Conservation (phyloP, 106 monocot genomes). For the Dioscorea alata region DNA sequence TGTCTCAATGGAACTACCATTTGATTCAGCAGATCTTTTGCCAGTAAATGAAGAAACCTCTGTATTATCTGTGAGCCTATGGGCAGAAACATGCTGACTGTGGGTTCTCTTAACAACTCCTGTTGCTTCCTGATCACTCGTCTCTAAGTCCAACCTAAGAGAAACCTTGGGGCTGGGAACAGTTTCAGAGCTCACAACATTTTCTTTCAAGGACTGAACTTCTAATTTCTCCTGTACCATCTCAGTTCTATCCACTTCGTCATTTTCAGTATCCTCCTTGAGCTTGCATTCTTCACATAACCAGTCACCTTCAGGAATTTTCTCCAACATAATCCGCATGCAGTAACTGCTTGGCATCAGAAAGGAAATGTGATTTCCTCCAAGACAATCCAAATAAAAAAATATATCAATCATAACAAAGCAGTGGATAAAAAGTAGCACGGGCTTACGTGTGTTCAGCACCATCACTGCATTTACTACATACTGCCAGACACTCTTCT, state of each 20-base stretch:
- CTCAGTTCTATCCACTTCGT: slow-evolving; percentile 28
- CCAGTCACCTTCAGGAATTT: slow-evolving; percentile 93
- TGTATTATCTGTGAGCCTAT: slow-evolving; percentile 12
- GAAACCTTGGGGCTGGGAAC: slow-evolving; percentile 13
- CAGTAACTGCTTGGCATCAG: slow-evolving; percentile 69
- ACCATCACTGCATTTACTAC: slow-evolving; percentile 88
- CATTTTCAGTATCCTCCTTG: slow-evolving; percentile 41
- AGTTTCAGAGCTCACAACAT: slow-evolving; percentile 19
- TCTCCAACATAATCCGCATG: slow-evolving; percentile 66
- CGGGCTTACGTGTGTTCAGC: slow-evolving; percentile 88
- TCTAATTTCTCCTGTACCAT: slow-evolving; percentile 13
- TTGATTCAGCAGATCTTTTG: slow-evolving; percentile 16
- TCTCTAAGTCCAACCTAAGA: slow-evolving; percentile 16
- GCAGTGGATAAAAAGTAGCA: slow-evolving; percentile 7
- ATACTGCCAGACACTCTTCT: slow-evolving; percentile 78
- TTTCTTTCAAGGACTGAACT: slow-evolving; percentile 15
- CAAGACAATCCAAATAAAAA: not conserved
- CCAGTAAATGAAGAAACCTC: slow-evolving; percentile 17
- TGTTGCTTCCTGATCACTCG: slow-evolving; percentile 11
- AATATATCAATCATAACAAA: not conserved
- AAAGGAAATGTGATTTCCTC: not conserved
- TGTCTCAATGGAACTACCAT: slow-evolving; percentile 2
- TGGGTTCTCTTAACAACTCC: slow-evolving; percentile 14
- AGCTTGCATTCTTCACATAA: slow-evolving; percentile 85
- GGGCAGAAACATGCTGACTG: slow-evolving; percentile 16